Base-by-base conservation (phyloP, 345 rosid species). In the Aquilaria yunnanensis region DNA sequence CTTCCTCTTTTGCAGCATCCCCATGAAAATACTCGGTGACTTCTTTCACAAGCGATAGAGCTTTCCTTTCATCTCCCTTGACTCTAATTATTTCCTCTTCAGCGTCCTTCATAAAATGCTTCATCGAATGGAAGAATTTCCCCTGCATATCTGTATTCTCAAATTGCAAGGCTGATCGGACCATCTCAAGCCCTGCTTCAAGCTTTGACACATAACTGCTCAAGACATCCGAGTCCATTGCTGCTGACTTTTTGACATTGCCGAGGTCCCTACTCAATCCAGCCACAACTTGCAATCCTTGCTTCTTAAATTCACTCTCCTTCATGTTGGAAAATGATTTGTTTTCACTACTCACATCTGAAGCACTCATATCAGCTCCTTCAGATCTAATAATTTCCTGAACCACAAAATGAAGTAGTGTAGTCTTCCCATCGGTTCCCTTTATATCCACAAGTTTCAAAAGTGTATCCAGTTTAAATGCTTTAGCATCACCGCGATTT, bases 381-480 rank as follows among this genome's bases (percentile, higher is more conserved):
- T 94, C 97, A 0, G 97, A 77, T 78, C 82, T 80, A 61, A 90
- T 88, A 76, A 94, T 90, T 80, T 90, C 99, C 78, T 93, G 99
- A 74, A 93, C 99, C 54, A 93, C 99, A 71, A 93, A 93, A 69
- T 93, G 99, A 41, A 93, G 97, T 70, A 90, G 82, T 46, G 99
- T 90, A 59, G 99, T 94, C 74, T 94, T 90, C 57, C 99, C 99
- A 56, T 94, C 99, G 3, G 92, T 81, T 59, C 96, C 97, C 77
- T 94, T 90, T 70, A 94, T 77, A 74, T 94, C 99, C 47, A 86
- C 97, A n/a, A 90, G 96, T 78, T 94, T 94, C 63, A 94, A 62
- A 54, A 94, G 97, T 9, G 96, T 90, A n/a, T 94, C 97, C n/a
- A 94, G 97, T 74, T 90, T 94, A 73, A 94, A 94, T 58, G 97